phyloP scores from a whole-genome alignment of 805 yeast species.

The Candida nitratophila region DNA sequence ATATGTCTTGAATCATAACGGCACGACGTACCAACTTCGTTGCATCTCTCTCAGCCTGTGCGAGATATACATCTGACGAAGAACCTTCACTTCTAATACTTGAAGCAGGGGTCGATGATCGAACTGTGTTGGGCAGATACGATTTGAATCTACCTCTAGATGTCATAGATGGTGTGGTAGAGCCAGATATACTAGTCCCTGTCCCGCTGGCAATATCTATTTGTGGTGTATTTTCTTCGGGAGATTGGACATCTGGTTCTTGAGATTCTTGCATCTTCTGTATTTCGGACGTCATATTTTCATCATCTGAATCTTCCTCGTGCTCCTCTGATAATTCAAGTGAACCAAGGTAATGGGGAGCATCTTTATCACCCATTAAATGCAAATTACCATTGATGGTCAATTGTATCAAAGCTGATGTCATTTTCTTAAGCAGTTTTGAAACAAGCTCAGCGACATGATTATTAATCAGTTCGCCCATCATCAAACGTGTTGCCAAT shows the following conservation, averaged over 20 bases:
- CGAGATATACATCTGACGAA: constrained; percentile 8
- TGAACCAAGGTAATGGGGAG: constrained; percentile 18
- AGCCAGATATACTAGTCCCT: no score
- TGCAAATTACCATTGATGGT: constrained; percentile 61
- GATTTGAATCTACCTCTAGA: neutral
- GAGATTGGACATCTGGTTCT: neutral
- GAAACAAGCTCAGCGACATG: constrained; percentile 41
- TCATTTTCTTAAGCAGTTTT: constrained; percentile 43
- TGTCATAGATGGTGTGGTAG: neutral
- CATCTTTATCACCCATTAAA: constrained; percentile 28
- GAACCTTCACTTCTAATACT: constrained; percentile 1
- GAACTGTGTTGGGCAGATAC: neutral
- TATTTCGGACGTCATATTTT: constrained; percentile 1
- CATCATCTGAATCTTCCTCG: constrained; percentile 11
- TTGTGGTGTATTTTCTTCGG: neutral
- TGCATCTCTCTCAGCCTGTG: constrained; percentile 17
- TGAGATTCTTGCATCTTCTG: no score
- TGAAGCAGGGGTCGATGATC: neutral
- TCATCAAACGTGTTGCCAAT: constrained; percentile 46
- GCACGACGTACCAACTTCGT: constrained; percentile 12
- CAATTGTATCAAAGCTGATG: constrained; percentile 51
- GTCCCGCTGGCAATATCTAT: no score
- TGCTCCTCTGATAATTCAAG: constrained; percentile 2
- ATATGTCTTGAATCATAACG: constrained; percentile 9
- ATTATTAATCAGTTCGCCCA: constrained; percentile 40